Base-by-base conservation (phyloP, 192 early-diverging fungal species). In the Glomus cerebriforme region DNA sequence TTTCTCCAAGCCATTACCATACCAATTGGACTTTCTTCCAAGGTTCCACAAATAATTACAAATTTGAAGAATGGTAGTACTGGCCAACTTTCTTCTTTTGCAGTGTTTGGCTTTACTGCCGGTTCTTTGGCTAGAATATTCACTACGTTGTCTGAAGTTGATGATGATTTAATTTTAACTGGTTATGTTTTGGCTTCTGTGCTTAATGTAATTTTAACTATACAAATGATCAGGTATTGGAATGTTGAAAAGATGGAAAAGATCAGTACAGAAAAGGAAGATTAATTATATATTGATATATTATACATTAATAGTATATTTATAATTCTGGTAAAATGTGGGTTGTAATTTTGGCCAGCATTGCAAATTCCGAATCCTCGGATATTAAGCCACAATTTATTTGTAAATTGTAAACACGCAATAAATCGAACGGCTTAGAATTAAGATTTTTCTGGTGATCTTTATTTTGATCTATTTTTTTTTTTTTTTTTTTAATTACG, bases 61-160 rank as follows among this genome's bases (percentile, higher is more conserved):
- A 99, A 96, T 85, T 93, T 91, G 79, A 86, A 86, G 67, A 95
- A 94, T 82, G 86, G 90, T 34, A 92, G 89, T 67, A 97, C 97
- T 17, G 98, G 98, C 24, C 95, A 96, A 81, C 84, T 99, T 13
- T 96, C 96, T 35, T 92, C 92, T 10, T 93, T 99, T 83, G 93
- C 98, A 0, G 90, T 95, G 19, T 89, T 95, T 80, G 92, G 96
- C 81, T 96, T 95, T 79, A 95, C 95, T 81, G 83, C 93, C 27
- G 98, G 98, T 43, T 89, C 90, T 7, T 85, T 91, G 1, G 98
- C 97, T 5, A 89, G 98, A 71, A 87, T 98, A 2, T 96, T 93
- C 80, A 99, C 98, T 10, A 98, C 98, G 15, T 76, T 97, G 81
- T 92, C 94, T 39, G 97, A 99, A 84, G 88, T 98, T 6, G 88